Percentiles rank a stretch among this genome's conserved stretches.
Evolutionary conservation across 2,329 filamentous ascomycete species (phyloP).

Genomic region (Emericellopsis atlantica): DNA sequence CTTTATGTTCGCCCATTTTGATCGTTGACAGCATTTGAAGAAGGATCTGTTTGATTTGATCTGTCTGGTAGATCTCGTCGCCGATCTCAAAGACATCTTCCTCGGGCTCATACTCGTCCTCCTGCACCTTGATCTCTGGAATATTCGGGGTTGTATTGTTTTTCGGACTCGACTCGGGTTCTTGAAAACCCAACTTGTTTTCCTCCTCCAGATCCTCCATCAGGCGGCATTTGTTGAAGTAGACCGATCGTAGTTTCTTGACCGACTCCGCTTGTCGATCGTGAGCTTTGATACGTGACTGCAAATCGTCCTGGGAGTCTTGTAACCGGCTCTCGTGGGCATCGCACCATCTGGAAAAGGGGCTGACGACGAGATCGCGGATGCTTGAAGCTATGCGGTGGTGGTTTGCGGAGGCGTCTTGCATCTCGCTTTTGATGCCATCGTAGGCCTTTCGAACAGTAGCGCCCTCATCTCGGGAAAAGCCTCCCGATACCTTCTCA

Average conservation of each 20-base stretch:
- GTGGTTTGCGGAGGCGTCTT: constrained; percentile 79
- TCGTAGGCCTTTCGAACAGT: constrained; percentile 96
- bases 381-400: constrained; percentile 95
- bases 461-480: constrained; percentile 84
- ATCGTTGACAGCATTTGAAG: constrained; percentile 77
- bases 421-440: constrained; percentile 84
- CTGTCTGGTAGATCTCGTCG: constrained; percentile 71
- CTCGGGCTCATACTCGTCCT: constrained; percentile 47
- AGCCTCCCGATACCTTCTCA: constrained; percentile 74
- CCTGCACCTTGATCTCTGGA: constrained; percentile 77
- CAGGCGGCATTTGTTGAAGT: constrained; percentile 97
- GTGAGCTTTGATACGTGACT: constrained; percentile 80
- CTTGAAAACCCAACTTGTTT: constrained; percentile 95
- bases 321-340: constrained; percentile 84
- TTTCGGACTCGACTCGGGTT: constrained; percentile 52
- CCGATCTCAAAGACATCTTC: constrained; percentile 80
- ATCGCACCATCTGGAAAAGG: constrained; percentile 93
- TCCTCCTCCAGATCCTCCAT: constrained; percentile 97
- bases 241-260: constrained; percentile 86
- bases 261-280: constrained; percentile 83
- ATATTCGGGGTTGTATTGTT: constrained; percentile 40
- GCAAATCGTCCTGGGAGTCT: constrained; percentile 89
- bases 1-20: constrained; percentile 81
- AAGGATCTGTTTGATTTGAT: constrained; percentile 85
- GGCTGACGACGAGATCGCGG: constrained; percentile 85